phyloP scores from a whole-genome alignment of 495 filamentous ascomycete species.

The Neurospora sp. region DNA sequence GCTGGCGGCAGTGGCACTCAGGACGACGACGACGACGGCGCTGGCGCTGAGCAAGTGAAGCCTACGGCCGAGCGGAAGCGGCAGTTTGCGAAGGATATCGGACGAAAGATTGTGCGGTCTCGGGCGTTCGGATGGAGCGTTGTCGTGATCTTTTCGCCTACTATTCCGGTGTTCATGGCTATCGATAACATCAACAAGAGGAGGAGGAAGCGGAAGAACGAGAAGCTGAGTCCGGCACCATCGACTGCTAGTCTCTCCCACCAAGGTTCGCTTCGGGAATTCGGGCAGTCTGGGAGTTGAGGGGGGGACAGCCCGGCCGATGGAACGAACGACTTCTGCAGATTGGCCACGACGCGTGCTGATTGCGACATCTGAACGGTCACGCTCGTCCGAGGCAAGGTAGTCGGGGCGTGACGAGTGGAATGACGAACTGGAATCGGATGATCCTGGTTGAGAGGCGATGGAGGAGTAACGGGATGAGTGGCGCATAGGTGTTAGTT shows the following conservation, averaged over 20 bases:
- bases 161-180: background rate
- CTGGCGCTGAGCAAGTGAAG: background rate
- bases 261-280: background rate
- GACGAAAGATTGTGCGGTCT: background rate
- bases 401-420: background rate
- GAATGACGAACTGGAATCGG: background rate
- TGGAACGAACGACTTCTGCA: background rate
- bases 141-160: background rate
- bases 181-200: background rate
- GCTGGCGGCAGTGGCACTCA: background rate
- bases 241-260: background rate
- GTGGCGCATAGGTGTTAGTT: background rate
- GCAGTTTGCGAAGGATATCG: background rate
- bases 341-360: background rate
- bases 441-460: background rate
- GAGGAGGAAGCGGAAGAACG: background rate
- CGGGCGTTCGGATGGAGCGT: background rate
- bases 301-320: background rate
- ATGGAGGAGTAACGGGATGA: background rate
- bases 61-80: background rate
- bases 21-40: background rate
- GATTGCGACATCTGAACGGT: background rate
- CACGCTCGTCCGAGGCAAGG: background rate
- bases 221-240: background rate
- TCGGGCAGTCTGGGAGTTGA: background rate